Evolutionary conservation across 1,284 basidiomycete species (phyloP), one percentile per base, ranked within the genome.

Genomic region (Austroboletus novae-zelandiae): DNA sequence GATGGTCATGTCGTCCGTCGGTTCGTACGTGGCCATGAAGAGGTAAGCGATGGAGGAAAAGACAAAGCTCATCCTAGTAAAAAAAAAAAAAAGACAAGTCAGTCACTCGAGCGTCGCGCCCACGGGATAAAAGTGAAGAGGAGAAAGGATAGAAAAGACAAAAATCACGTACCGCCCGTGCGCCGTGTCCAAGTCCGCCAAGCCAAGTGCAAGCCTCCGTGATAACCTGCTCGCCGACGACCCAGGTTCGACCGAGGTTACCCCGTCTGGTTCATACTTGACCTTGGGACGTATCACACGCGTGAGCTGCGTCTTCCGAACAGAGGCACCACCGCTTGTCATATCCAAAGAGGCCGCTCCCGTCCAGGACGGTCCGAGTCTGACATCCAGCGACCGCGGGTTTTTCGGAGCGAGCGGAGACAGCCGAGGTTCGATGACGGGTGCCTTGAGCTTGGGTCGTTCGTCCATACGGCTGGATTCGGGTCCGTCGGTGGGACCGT

Each of bases 1-100:
- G 58, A 89, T 78, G 14, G 78, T 80, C 68, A 89, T 72, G 51
- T 86, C 83, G 63, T 89, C 85, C 23, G 75, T 67, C 15, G 71
- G 56, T 53, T 79, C 81, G 66, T 85, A 85, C 23, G 86, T 86
- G 46, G 81, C 80, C 50, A 67, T 62, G 70, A 84, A 85, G 41
- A 89, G 75, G 60, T 85, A 76, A 2, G 71, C 66, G 44, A 88
- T 74, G 14, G 84, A 83, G 20, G 72, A 65, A 60, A 73, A 74
- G 51, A 85, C 73, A 66, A 88, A 88, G 34, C 74, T 69, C 56
- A 78, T 73, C 54, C 84, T 84, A 56, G 5, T 44, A 27, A 32
- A 31, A 50, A 44, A 40, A 54, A 43, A 40, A 1, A 5, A 36
- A 52, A 13, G 23, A 31, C 36, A 20, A 25, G 25, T 27, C 8